Percentiles rank a stretch among this genome's conserved stretches.
phyloP scores from a whole-genome alignment of 164 flowering plant species.

The Sextonia rubra region DNA sequence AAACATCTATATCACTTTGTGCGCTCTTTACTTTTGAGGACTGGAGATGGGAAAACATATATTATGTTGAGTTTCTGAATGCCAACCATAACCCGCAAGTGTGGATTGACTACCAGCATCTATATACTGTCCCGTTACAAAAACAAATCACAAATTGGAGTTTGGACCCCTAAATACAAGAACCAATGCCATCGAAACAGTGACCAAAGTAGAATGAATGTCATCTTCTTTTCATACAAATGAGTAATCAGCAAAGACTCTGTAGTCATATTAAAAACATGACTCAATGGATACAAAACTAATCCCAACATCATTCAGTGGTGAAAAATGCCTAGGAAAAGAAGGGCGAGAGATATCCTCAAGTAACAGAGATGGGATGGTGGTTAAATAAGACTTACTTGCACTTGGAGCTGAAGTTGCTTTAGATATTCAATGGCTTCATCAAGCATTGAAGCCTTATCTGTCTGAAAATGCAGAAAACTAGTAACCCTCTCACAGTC shows the following conservation, averaged over 20 bases:
- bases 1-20: too few species aligned
- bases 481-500: slow-evolving; percentile 1
- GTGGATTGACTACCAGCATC: neutral
- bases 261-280: neutral
- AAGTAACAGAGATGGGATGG: neutral
- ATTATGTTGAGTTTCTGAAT: neutral
- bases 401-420: slow-evolving; percentile 92
- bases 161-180: neutral
- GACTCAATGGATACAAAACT: neutral
- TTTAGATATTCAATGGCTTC: slow-evolving; percentile 87
- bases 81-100: neutral
- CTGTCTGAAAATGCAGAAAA: slow-evolving; percentile 41
- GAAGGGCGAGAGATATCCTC: neutral
- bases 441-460: slow-evolving; percentile 88
- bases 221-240: neutral
- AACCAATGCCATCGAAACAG: neutral
- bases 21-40: too few species aligned
- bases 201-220: neutral
- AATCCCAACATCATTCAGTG: neutral
- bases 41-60: neutral
- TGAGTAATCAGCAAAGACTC: neutral
- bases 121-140: neutral
- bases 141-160: neutral
- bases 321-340: neutral
- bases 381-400: slow-evolving; percentile 35